phyloP scores from a whole-genome alignment of 257 asterid genomes.

The Solanum chiquidenum region DNA sequence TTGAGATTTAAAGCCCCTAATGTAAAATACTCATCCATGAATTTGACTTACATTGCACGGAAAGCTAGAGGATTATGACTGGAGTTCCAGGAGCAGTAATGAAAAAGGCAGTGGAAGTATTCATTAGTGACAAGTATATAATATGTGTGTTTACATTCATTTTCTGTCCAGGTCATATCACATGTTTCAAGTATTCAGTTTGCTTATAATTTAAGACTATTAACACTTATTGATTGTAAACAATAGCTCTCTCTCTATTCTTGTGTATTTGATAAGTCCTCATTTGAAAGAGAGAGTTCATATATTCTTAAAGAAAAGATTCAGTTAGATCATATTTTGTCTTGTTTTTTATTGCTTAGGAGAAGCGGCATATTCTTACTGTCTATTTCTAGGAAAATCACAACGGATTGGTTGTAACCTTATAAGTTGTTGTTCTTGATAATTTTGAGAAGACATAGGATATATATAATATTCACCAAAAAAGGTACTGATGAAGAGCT shows the following conservation, averaged over 20 bases:
- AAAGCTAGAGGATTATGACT: conserved; percentile 96
- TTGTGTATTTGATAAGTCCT: background rate
- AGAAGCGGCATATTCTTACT: background rate
- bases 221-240: background rate
- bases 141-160: background rate
- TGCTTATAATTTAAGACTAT: background rate
- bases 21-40: conserved; percentile 86
- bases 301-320: background rate
- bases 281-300: background rate
- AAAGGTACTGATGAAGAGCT: background rate
- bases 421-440: background rate
- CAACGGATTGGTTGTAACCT: background rate
- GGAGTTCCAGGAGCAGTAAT: background rate
- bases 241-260: background rate
- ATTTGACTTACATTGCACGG: conserved; percentile 77
- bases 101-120: no score
- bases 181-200: background rate
- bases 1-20: conserved; percentile 71
- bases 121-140: conserved; percentile 11
- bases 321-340: background rate
- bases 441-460: background rate
- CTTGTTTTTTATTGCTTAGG: background rate
- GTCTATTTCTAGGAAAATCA: background rate
- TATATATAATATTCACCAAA: no score
- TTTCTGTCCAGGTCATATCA: background rate